A percentile compares a stretch with the other conserved stretches of the same genome.
Conservation (phyloP, 23 red algal species). For the Porphyridium purpureum region DNA sequence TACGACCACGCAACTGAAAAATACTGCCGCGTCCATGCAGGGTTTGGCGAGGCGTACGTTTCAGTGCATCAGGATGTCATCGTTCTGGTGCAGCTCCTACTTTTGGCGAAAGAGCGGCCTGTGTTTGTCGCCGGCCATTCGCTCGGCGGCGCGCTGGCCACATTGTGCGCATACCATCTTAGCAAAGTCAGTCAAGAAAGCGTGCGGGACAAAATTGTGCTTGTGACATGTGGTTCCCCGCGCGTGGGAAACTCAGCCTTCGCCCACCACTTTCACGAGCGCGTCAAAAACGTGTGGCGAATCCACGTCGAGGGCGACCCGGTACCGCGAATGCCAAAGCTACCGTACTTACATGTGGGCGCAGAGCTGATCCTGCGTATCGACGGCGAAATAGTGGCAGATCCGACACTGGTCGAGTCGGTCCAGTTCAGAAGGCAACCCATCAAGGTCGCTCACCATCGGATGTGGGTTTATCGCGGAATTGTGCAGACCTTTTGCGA, state of each 20-base stretch:
- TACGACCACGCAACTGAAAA: too few species aligned
- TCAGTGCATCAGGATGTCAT: conserved; percentile 31
- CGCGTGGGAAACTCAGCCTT: conserved; percentile 51
- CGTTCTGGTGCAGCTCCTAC: conserved; percentile 24
- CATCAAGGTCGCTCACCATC: too few species aligned
- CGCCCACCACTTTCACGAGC: conserved; percentile 5
- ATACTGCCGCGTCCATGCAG: conserved; percentile 33
- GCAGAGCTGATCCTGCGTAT: too few species aligned
- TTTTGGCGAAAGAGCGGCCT: conserved; percentile 3
- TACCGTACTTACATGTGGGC: conserved; percentile 42
- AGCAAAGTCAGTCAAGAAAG: too few species aligned
- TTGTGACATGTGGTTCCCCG: conserved; percentile 58
- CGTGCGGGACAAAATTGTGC: too few species aligned
- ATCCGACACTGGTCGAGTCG: too few species aligned
- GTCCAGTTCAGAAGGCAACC: too few species aligned
- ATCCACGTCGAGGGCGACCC: conserved; percentile 45
- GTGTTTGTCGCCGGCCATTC: conserved; percentile 5
- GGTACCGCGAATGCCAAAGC: conserved; percentile 16
- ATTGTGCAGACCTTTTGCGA: too few species aligned
- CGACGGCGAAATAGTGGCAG: too few species aligned
- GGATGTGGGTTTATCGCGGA: too few species aligned
- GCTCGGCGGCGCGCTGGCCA: conserved; percentile 14
- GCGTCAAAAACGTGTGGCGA: conserved; percentile 57
- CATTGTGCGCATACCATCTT: conserved; percentile 4
- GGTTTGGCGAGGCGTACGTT: conserved; percentile 47